Evolutionary conservation across 2,329 filamentous ascomycete species (phyloP).

Genomic region (Emergomyces pasteurianus): DNA sequence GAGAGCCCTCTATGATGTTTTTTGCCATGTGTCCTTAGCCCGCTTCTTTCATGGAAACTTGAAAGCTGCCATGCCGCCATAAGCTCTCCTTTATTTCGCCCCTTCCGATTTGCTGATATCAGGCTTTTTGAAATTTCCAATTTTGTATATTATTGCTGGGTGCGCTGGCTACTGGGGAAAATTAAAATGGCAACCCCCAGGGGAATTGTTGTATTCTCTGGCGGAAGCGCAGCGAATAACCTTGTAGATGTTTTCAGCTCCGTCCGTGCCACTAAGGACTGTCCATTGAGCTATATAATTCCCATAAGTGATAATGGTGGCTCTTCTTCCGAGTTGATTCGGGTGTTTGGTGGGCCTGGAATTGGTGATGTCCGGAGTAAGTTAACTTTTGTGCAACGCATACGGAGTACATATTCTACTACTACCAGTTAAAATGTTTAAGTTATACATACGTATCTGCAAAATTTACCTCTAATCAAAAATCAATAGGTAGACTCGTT

Average conservation of each 20-base stretch:
- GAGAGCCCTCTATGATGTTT: too few species aligned
- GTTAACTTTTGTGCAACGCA: constrained; percentile 19
- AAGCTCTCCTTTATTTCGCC: not conserved
- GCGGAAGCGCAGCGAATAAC: constrained; percentile 87
- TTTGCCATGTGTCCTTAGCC: not conserved
- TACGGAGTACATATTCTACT: too few species aligned
- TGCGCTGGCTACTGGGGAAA: too few species aligned
- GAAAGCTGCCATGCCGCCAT: not conserved
- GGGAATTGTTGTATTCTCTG: constrained; percentile 77
- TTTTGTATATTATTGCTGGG: not conserved
- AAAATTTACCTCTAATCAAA: not conserved
- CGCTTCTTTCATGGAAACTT: not conserved
- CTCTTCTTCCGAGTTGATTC: constrained; percentile 82
- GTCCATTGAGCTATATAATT: constrained; percentile 70
- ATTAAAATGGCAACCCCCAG: constrained; percentile 9
- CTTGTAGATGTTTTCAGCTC: constrained; percentile 78
- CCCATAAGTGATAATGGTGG: constrained; percentile 95
- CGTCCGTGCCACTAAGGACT: constrained; percentile 52
- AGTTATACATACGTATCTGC: not conserved
- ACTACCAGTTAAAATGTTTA: too few species aligned
- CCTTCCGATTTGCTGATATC: not conserved
- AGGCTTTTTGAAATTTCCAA: not conserved
- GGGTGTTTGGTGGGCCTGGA: constrained; percentile 88
- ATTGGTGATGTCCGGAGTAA: constrained; percentile 65
- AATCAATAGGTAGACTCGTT: constrained; percentile 62